Base-by-base conservation (phyloP, 257 asterid genomes). In the Dorcoceras hygrometricum region DNA sequence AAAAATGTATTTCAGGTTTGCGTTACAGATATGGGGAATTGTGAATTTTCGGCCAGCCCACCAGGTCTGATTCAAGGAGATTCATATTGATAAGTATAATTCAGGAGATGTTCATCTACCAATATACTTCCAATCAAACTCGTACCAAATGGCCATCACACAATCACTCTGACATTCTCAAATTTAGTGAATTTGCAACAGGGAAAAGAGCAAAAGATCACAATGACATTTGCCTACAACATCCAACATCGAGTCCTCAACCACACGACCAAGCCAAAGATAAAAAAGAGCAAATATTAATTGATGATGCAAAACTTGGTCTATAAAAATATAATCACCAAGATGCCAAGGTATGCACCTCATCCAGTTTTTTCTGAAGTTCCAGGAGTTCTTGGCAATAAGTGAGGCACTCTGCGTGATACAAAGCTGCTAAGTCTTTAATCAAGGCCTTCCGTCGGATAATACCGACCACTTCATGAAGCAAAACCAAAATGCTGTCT, bases 341-440 rank as follows among this genome's bases (percentile, higher is more conserved):
- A 70, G 57, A 66, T 16, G 39, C 28, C 27, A 48, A 63, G 27
- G 25, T 23, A 62, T 95, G 81, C 74, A 76, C 97, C 98, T 90
- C 96, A 39, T 87, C 94, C 2, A 72, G 11, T 66, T 86, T 86
- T n/a, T 75, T 86, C 84, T 93, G 97, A 34, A 90, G 91, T 76
- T 90, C 96, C 83, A 86, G 76, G 50, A 93, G 96, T 73, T 90
- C 90, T 78, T 85, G 96, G 79, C 98, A 89, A 77, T 87, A 79
- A 9, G 95, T 60, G 73, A 89, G 98, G 80, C 98, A 93, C 86
- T 93, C 98, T 0, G 97, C 90, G 31, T 93, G 98, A 69, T 89
- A 93, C 16, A 76, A 80, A 48, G 89, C 97, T 22, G 98, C 97
- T 84, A 92, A 73, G 65, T 87, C 98, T 73, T 85, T 89, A 69